These are phyloP conservation scores for Adiantum capillusveneris DNA, from an alignment of 75 land plant genomes.

Conservation along the genomic window DNA sequence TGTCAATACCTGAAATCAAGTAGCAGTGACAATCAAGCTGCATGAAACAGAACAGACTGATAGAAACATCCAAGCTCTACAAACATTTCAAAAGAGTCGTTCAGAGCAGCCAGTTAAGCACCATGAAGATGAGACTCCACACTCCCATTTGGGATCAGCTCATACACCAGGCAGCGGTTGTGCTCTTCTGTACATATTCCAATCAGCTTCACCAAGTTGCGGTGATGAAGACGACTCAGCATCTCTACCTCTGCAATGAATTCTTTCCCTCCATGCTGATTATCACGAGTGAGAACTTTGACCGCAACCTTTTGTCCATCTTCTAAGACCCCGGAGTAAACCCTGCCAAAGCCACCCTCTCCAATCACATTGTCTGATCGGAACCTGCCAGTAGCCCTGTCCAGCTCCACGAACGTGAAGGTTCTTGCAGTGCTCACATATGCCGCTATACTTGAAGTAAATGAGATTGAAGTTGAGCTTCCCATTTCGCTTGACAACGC, in stretches of 20 bases:
- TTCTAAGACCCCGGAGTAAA: constrained; percentile 67
- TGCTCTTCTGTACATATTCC: constrained; percentile 84
- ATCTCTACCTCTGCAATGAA: constrained; percentile 91
- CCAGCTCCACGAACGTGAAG: constrained; percentile 68
- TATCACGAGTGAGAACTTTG: constrained; percentile 70
- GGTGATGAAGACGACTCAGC: constrained; percentile 89
- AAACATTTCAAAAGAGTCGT: too few species aligned
- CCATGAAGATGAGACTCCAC: constrained; percentile 98
- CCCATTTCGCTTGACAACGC: constrained; percentile 40
- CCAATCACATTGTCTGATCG: constrained; percentile 57
- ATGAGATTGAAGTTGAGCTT: constrained; percentile 53
- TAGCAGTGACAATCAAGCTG: constrained; percentile 25
- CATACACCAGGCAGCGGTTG: constrained; percentile 77
- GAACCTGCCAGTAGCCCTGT: constrained; percentile 74
- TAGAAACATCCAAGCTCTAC: too few species aligned
- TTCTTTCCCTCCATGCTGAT: constrained; percentile 75
- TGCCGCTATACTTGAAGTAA: constrained; percentile 50
- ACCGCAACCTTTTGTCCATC: constrained; percentile 80
- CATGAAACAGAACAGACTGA: constrained; percentile 3
- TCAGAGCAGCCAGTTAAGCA: too few species aligned
- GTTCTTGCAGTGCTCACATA: constrained; percentile 63
- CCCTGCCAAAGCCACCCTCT: constrained; percentile 95
- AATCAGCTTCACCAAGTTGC: constrained; percentile 86
- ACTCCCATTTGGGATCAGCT: constrained; percentile 89
- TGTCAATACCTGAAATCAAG: constrained; percentile 51